A percentile compares a stretch with the other conserved stretches of the same genome.
phyloP scores from a whole-genome alignment of 2,329 filamentous ascomycete genomes.

The Alternaria sp. region DNA sequence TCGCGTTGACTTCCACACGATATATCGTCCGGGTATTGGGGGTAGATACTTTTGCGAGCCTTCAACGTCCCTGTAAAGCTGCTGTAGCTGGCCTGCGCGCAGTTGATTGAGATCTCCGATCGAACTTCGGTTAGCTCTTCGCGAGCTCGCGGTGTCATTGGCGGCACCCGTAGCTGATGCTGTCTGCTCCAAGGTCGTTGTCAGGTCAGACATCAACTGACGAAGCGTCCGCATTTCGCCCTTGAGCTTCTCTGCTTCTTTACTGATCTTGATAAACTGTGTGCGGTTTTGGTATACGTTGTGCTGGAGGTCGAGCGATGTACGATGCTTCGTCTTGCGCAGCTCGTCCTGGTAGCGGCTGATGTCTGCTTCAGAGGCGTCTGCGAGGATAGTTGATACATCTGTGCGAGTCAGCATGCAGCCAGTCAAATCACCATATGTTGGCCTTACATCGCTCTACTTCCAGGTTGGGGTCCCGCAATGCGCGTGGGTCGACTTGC shows the following conservation, averaged over 20 bases:
- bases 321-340: conserved; percentile 76
- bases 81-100: conserved; percentile 73
- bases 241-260: conserved; percentile 97
- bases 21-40: conserved; percentile 87
- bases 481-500: conserved; percentile 74
- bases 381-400: conserved; percentile 74
- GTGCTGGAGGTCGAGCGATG: conserved; percentile 84
- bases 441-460: conserved; percentile 74
- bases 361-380: conserved; percentile 88
- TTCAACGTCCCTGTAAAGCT: conserved; percentile 96
- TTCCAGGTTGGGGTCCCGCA: conserved; percentile 79
- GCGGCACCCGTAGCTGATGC: conserved; percentile 50
- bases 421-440: too few relatives aligned
- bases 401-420: conserved; percentile 48
- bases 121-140: conserved; percentile 79
- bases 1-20: conserved; percentile 87
- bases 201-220: conserved; percentile 91
- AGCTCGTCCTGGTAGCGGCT: conserved; percentile 79
- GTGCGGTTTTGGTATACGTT: conserved; percentile 97
- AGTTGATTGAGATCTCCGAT: conserved; percentile 76
- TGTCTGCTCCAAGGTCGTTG: conserved; percentile 55
- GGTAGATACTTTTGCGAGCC: conserved; percentile 97
- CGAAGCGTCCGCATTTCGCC: conserved; percentile 91
- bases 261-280: conserved; percentile 99
- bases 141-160: conserved; percentile 50